These are phyloP conservation scores for Pyricularia sp. DNA, from an alignment of 2,329 filamentous ascomycete genomes.

Conservation along the genomic window DNA sequence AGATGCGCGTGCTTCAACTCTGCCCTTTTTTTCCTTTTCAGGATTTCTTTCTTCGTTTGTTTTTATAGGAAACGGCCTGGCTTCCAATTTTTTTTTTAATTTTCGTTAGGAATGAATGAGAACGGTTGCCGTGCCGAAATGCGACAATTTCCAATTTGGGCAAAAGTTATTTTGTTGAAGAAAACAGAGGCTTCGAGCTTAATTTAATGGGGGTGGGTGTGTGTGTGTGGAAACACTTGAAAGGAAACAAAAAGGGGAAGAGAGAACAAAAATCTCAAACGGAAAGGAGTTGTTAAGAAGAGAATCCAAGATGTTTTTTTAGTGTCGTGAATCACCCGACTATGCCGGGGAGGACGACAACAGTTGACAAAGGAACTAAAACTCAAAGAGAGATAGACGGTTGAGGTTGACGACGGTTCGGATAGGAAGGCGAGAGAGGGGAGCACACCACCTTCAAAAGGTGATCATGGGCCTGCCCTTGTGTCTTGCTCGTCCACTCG, in stretches of 20 bases:
- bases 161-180: neutral
- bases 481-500: neutral
- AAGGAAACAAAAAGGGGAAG: neutral
- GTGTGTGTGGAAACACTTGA: neutral
- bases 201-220: neutral
- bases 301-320: neutral
- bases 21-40: neutral
- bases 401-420: neutral
- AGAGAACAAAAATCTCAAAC: neutral
- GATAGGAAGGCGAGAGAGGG: neutral
- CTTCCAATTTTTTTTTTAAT: neutral
- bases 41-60: neutral
- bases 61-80: neutral
- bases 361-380: neutral
- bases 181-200: neutral
- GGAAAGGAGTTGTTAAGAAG: conserved; percentile 4
- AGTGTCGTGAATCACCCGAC: neutral
- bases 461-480: neutral
- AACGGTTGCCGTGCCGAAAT: neutral
- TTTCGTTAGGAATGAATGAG: neutral
- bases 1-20: neutral
- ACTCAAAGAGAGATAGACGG: neutral
- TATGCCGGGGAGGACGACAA: neutral
- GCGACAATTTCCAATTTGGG: neutral
- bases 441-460: neutral